Evolutionary conservation across 345 rosid genomes (phyloP).

Genomic region (Gossypium longicalyx): DNA sequence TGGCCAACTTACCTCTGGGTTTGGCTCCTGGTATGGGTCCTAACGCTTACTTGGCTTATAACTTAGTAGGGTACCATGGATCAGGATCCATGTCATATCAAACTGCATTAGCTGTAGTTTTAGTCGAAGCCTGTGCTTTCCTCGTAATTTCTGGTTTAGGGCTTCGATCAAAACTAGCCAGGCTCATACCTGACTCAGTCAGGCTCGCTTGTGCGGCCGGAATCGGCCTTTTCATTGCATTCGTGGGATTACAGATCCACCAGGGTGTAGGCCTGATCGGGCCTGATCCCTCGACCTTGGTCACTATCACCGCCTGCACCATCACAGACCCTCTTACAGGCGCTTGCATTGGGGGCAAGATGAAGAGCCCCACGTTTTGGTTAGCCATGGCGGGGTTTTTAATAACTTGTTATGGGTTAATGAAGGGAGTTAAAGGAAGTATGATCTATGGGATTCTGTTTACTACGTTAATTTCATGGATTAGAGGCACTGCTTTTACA

Average conservation of each 20-base stretch:
- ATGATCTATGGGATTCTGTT: constrained; percentile 74
- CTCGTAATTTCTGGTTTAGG: constrained; percentile 52
- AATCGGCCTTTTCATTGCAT: constrained; percentile 78
- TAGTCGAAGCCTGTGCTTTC: constrained; percentile 64
- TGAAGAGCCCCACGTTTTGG: constrained; percentile 84
- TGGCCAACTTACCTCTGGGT: constrained; percentile 78
- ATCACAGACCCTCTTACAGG: constrained; percentile 45
- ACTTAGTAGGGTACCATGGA: constrained; percentile 77
- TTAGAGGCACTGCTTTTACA: constrained; percentile 64
- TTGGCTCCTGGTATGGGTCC: constrained; percentile 94
- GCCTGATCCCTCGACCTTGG: constrained; percentile 60
- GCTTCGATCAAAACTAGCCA: constrained; percentile 54
- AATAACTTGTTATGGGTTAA: constrained; percentile 58
- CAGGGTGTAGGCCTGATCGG: constrained; percentile 82
- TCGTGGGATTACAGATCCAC: constrained; percentile 70
- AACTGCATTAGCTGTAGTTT: constrained; percentile 65
- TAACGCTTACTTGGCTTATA: constrained; percentile 72
- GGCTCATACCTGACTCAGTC: constrained; percentile 60
- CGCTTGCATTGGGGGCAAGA: constrained; percentile 51
- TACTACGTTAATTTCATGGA: constrained; percentile 74
- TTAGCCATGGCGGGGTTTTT: constrained; percentile 60
- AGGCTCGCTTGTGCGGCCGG: constrained; percentile 62
- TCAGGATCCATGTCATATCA: constrained; percentile 67
- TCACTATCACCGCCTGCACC: constrained; percentile 65
- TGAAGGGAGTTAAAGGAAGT: constrained; percentile 71